These are phyloP conservation scores for Scedosporium minutisporum DNA, from an alignment of 2,329 filamentous ascomycete genomes.

Conservation along the genomic window DNA sequence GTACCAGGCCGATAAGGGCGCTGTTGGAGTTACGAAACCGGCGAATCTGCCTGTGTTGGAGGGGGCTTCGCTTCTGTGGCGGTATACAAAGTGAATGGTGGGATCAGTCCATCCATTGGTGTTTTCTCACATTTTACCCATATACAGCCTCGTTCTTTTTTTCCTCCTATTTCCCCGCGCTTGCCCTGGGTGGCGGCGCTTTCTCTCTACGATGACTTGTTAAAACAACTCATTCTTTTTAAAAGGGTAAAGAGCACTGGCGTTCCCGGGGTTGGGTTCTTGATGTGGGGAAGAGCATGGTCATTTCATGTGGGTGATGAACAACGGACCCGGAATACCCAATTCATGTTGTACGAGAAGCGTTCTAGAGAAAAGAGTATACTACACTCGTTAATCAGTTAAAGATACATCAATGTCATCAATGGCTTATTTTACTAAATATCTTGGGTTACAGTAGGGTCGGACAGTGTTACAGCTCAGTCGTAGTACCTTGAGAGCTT, in stretches of 20 bases:
- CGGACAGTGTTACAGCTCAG: too few species aligned
- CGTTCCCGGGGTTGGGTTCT: background rate
- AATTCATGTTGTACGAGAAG: background rate
- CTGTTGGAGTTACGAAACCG: background rate
- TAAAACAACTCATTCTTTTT: background rate
- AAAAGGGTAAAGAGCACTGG: background rate
- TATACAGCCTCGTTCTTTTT: background rate
- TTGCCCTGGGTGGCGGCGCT: background rate
- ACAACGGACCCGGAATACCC: background rate
- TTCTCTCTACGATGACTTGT: background rate
- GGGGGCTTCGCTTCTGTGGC: slow-evolving; percentile 12
- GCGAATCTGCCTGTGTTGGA: slow-evolving; percentile 10
- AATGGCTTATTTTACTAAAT: too few species aligned
- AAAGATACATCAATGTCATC: background rate
- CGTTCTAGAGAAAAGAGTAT: background rate
- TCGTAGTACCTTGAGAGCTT: too few species aligned
- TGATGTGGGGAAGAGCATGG: background rate
- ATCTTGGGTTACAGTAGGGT: too few species aligned
- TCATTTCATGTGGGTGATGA: too few species aligned
- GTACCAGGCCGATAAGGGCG: slow-evolving; percentile 21
- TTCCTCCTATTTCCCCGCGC: background rate
- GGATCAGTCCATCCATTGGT: too few species aligned
- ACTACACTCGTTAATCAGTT: background rate
- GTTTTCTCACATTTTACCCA: background rate
- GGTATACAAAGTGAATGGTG: slow-evolving; percentile 8